Evolutionary conservation across 768 basidiomycete genomes (phyloP).

Genomic region (Pleurotus citrinopileatus): DNA sequence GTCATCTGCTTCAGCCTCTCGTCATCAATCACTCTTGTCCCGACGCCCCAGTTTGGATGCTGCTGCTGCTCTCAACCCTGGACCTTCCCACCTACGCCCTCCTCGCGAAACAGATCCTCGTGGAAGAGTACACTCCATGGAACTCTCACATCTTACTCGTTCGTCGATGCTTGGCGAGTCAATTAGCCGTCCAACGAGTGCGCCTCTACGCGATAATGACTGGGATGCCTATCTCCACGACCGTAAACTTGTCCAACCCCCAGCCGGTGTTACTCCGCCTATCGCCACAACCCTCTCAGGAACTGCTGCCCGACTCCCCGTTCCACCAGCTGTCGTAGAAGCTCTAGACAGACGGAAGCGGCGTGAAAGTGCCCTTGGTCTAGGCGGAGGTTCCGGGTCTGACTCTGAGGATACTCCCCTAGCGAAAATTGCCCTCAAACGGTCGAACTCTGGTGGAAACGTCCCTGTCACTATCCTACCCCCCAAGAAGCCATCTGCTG

Average conservation of each 20-base stretch:
- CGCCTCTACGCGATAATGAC: slow-evolving; percentile 69
- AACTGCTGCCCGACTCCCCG: slow-evolving; percentile 41
- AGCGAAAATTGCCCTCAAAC: slow-evolving; percentile 19
- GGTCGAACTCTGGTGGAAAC: slow-evolving; percentile 26
- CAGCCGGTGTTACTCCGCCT: slow-evolving; percentile 75
- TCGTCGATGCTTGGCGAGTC: slow-evolving; percentile 45
- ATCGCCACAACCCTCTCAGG: slow-evolving; percentile 56
- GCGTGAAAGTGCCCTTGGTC: slow-evolving; percentile 65
- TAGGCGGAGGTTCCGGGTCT: slow-evolving; percentile 31
- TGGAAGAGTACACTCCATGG: slow-evolving; percentile 71
- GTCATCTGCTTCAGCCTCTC: slow-evolving; percentile 61
- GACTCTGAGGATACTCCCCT: slow-evolving; percentile 46
- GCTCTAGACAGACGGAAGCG: slow-evolving; percentile 70
- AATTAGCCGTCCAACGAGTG: slow-evolving; percentile 69
- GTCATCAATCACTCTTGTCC: slow-evolving; percentile 63
- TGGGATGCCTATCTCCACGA: slow-evolving; percentile 89
- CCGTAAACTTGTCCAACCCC: slow-evolving; percentile 81
- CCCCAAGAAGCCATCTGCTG: slow-evolving; percentile 36
- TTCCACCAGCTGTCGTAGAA: slow-evolving; percentile 72
- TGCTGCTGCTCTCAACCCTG: slow-evolving; percentile 43
- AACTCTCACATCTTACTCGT: slow-evolving; percentile 47
- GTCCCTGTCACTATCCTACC: slow-evolving; percentile 46
- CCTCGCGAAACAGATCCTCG: slow-evolving; percentile 70
- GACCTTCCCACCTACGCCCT: slow-evolving; percentile 60
- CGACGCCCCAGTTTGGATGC: slow-evolving; percentile 70